phyloP scores from a whole-genome alignment of 495 filamentous ascomycete genomes.

The Penicillium ochrochloron region DNA sequence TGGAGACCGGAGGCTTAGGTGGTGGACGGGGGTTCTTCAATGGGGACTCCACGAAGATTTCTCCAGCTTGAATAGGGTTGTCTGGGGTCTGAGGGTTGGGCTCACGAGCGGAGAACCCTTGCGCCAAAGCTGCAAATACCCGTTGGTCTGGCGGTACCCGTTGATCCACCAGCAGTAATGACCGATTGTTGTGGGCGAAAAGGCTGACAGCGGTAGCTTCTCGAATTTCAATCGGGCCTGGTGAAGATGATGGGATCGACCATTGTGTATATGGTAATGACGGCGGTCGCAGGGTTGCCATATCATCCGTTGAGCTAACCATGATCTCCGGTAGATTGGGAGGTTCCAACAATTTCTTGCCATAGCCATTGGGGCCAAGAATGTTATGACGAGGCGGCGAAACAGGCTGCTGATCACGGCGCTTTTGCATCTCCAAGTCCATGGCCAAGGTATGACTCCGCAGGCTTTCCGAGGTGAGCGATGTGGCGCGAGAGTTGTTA shows the following conservation, averaged over 20 bases:
- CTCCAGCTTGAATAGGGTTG: conserved; percentile 46
- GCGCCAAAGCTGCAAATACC: conserved; percentile 28
- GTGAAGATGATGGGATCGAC: conserved; percentile 56
- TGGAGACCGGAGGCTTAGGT: conserved; percentile 70
- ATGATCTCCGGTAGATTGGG: conserved; percentile 35
- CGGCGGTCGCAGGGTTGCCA: conserved; percentile 46
- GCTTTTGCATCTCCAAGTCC: conserved; percentile 38
- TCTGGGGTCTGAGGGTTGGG: conserved; percentile 41
- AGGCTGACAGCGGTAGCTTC: conserved; percentile 84
- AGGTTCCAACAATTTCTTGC: conserved; percentile 17
- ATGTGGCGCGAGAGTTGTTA: conserved; percentile 66
- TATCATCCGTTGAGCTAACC: conserved; percentile 40
- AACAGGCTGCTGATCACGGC: conserved; percentile 29
- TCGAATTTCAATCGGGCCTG: conserved; percentile 57
- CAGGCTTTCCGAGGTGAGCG: conserved; percentile 63
- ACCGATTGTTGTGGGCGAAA: conserved; percentile 86
- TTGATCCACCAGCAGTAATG: conserved; percentile 77
- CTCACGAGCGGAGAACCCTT: conserved; percentile 22
- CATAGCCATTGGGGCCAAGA: conserved; percentile 16
- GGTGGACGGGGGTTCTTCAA: conserved; percentile 77
- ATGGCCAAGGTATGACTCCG: conserved; percentile 59
- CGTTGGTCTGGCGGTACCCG: conserved; percentile 46
- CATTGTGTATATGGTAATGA: conserved; percentile 51
- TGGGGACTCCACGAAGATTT: conserved; percentile 64
- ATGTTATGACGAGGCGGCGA: conserved; percentile 32